Evolutionary conservation across 176 grass and related monocot genomes (phyloP), one percentile per base, ranked within the genome.

Genomic region (Phyllostachys edulis): DNA sequence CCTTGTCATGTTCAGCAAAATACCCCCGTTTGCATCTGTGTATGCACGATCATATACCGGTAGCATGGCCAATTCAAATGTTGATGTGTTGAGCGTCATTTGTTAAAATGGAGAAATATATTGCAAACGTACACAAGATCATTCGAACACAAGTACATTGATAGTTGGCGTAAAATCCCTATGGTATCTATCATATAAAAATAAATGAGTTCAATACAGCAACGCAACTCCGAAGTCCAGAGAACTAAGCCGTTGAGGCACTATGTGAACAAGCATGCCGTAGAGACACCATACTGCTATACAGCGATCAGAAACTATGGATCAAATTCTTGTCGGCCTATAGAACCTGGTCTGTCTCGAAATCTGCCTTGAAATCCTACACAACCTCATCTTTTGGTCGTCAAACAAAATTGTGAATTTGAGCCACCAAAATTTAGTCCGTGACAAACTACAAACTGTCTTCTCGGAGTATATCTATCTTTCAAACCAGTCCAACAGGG

Each of bases 401-500:
- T 69, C 75, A 80, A 79, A 75, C 45, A 80, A 84, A 87, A 84
- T 7, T 87, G 75, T 59, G 69, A 71, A 63, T 11, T 83, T 77
- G 64, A 88, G 21, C 72, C 61, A 70, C 80, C 63, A 63, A 50
- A 29, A 32, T 52, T 70, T 77, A 49, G 60, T 54, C 32, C 42
- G n/a, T 44, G 34, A 47, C 49, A 60, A 47, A 71, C 49, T 73
- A 44, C 60, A 65, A 47, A 66, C 51, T 54, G 69, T 59, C 69
- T 63, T 84, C 75, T 75, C 57, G 4, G 56, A 64, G 69, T 84
- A 75, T 80, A 61, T 34, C 47, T 23, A 7, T 75, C 52, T 75
- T 34, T 10, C 20, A 5, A 56, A 71, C 78, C 26, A 77, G 63
- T 71, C 40, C 61, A 45, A 83, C 1, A 1, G 51, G 34, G 27